These are phyloP conservation scores for Gyrodon lividus DNA, from an alignment of 768 basidiomycete species.

Conservation along the genomic window DNA sequence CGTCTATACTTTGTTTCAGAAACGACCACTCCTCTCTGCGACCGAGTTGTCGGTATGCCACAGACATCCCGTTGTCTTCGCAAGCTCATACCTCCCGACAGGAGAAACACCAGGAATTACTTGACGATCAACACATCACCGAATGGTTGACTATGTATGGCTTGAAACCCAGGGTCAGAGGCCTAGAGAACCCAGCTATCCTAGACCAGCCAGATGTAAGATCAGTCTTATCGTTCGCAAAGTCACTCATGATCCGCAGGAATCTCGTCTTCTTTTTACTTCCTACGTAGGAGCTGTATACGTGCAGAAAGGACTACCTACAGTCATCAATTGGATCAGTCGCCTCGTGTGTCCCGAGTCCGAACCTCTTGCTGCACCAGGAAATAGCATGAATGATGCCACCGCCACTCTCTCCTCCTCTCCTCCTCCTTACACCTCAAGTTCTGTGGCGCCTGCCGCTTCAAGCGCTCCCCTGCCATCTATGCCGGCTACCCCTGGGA, in stretches of 20 bases:
- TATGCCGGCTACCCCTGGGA: conserved; percentile 14
- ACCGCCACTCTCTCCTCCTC: conserved; percentile 12
- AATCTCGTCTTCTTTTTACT: conserved; percentile 53
- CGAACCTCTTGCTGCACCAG: conserved; percentile 23
- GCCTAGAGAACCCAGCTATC: conserved; percentile 35
- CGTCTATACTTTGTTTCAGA: conserved; percentile 48
- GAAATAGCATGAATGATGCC: conserved; percentile 5
- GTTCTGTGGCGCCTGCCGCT: conserved; percentile 11
- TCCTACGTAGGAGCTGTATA: conserved; percentile 69
- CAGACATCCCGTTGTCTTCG: not conserved
- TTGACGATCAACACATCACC: conserved; percentile 41
- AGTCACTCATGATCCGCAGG: conserved; percentile 37
- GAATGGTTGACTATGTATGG: conserved; percentile 52
- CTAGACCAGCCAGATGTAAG: conserved; percentile 40
- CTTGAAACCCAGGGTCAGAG: conserved; percentile 53
- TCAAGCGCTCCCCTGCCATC: conserved; percentile 23
- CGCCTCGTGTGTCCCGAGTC: conserved; percentile 51
- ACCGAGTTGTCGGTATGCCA: conserved; percentile 44
- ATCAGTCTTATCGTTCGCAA: not conserved
- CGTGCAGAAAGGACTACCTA: conserved; percentile 49
- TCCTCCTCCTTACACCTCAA: conserved; percentile 26
- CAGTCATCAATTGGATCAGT: conserved; percentile 58
- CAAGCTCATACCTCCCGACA: conserved; percentile 8
- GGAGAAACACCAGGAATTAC: conserved; percentile 26
- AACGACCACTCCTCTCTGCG: conserved; percentile 42